phyloP scores from a whole-genome alignment of 495 filamentous ascomycete species.

The Neurospora sp. region DNA sequence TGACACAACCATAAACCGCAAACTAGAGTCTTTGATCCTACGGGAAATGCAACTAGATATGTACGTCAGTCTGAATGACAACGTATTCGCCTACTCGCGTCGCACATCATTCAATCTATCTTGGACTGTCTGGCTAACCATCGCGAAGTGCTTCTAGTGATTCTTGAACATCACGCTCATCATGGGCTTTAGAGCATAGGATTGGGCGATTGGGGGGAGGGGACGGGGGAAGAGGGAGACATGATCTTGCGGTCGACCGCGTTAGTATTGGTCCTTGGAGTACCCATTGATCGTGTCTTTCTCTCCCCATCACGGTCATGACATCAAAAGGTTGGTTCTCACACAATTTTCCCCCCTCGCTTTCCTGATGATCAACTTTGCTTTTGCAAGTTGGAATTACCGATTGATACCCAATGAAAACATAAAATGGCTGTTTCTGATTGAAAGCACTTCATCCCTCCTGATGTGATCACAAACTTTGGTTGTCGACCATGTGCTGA shows the following conservation, averaged over 20 bases:
- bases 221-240: background rate
- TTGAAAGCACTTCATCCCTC: conserved; percentile 16
- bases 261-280: background rate
- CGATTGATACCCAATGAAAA: conserved; percentile 88
- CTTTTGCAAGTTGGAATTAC: conserved; percentile 99
- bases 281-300: background rate
- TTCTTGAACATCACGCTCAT: background rate
- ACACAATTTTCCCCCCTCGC: background rate
- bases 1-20: conserved; percentile 71
- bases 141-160: background rate
- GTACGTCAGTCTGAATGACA: conserved; percentile 96
- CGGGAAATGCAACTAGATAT: conserved; percentile 85
- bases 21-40: conserved; percentile 99
- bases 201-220: background rate
- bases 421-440: conserved; percentile 90
- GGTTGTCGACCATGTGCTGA: conserved; percentile 7
- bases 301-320: background rate
- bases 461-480: conserved; percentile 1
- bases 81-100: background rate
- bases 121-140: background rate
- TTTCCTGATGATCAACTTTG: conserved; percentile 71
- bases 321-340: conserved; percentile 10
- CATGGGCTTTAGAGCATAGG: background rate
- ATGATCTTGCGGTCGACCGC: background rate
- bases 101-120: background rate